Base-by-base conservation (phyloP, 164 flowering plant species). In the Stephania japonica region DNA sequence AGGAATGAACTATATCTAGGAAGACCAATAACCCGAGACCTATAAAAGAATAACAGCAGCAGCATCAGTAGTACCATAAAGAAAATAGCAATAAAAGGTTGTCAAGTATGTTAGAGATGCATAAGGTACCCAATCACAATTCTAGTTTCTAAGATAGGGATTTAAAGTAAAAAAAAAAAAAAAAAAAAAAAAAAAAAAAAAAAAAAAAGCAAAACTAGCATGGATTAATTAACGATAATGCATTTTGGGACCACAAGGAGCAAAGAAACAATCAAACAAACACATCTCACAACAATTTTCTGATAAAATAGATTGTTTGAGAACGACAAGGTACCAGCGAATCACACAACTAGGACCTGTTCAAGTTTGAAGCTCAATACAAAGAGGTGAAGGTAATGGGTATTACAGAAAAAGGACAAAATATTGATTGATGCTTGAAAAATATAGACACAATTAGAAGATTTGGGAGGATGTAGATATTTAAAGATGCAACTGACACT, bases 1-100 rank as follows among this genome's bases (percentile, higher is more conserved):
- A 95, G 32, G 99, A 95, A 80, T 95, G 99, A 62, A 89, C 92
- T 76, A 95, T 90, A 82, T 95, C 99, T 76, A 95, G 79, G 76
- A 95, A 88, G 72, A 95, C 98, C 66, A 90, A 82, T 78, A 95
- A 59, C 63, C 98, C 98, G 21, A 86, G 82, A 63, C 97, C 99
- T 95, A 87, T 69, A 47, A 68, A 26, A 64, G 56, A 56, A 75
- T 53, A 38, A 77, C 10, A 67, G 32, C 1, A 42, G 16, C 41
- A 59, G 62, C 16, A n/a, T 43, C 24, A 59, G 62, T 8, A n/a
- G 25, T 25, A 32, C 68, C 70, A 49, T 24, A 68, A 38, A 43
- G 62, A 63, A 49, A 71, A 42, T 14, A 67, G 12, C 21, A 49
- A 53, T 24, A 56, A 41, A 27, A 59, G 23, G 18, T 7, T 42